phyloP scores from a whole-genome alignment of 257 asterid species.

The Capsicum rhomboideum region DNA sequence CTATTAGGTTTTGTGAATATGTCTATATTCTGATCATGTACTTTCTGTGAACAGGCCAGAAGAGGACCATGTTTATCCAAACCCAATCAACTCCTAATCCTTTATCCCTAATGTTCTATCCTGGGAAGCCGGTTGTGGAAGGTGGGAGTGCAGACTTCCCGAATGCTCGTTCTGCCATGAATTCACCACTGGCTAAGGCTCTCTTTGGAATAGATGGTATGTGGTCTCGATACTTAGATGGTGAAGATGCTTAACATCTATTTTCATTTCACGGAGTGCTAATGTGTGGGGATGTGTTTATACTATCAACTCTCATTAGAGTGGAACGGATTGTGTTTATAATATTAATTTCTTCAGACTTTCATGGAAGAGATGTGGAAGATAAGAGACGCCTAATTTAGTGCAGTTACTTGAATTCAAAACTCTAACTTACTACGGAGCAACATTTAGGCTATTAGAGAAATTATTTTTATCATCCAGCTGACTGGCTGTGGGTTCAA shows the following conservation, averaged over 20 bases:
- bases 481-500: no score
- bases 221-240: background rate
- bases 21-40: background rate
- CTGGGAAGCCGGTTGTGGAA: slow-evolving; percentile 94
- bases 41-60: slow-evolving; percentile 61
- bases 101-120: slow-evolving; percentile 85
- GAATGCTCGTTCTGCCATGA: slow-evolving; percentile 90
- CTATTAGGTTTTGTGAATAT: background rate
- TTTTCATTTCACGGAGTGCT: background rate
- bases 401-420: background rate
- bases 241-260: background rate
- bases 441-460: background rate
- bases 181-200: slow-evolving; percentile 76
- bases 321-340: background rate
- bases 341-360: background rate
- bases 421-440: background rate
- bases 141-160: slow-evolving; percentile 85
- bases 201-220: slow-evolving; percentile 82
- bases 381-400: background rate
- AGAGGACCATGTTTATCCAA: slow-evolving; percentile 90
- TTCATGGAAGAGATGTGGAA: background rate
- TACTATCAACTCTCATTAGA: background rate
- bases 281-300: background rate
- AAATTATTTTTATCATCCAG: no score
- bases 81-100: slow-evolving; percentile 96